A percentile compares a stretch with the other conserved stretches of the same genome.
phyloP scores from a whole-genome alignment of 2,329 filamentous ascomycete genomes.

The Diaporthe australafricana region DNA sequence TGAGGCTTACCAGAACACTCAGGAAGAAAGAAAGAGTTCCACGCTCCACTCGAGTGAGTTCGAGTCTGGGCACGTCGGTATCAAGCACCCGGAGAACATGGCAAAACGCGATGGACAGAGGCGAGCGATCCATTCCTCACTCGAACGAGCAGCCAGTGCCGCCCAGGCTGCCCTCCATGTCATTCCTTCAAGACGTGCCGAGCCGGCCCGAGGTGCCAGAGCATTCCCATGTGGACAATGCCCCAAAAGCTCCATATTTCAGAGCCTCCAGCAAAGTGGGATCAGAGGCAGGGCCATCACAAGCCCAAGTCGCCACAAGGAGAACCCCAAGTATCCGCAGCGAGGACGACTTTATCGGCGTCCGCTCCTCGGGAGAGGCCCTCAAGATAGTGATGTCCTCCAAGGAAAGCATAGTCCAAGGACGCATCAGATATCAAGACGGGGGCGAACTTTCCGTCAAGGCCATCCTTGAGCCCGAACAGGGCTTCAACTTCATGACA shows the following conservation, averaged over 20 bases:
- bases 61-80: background rate
- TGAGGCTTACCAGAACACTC: background rate
- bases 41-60: background rate
- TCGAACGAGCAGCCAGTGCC: background rate
- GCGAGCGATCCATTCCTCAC: background rate
- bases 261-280: too few relatives aligned
- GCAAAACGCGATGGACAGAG: background rate
- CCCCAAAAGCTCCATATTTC: background rate
- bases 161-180: background rate
- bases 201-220: background rate
- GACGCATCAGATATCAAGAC: background rate
- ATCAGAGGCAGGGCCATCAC: background rate
- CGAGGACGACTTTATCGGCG: background rate
- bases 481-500: slow-evolving; percentile 19
- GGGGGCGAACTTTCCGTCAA: background rate
- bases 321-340: background rate
- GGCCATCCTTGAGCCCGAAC: background rate
- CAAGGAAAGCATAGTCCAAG: background rate
- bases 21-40: background rate
- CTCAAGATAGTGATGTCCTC: background rate
- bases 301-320: background rate
- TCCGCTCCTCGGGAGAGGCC: background rate
- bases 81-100: background rate
- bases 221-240: too few relatives aligned
- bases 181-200: background rate